Evolutionary conservation across 2,329 filamentous ascomycete genomes (phyloP).

Genomic region (Colletotrichum spaethianum): DNA sequence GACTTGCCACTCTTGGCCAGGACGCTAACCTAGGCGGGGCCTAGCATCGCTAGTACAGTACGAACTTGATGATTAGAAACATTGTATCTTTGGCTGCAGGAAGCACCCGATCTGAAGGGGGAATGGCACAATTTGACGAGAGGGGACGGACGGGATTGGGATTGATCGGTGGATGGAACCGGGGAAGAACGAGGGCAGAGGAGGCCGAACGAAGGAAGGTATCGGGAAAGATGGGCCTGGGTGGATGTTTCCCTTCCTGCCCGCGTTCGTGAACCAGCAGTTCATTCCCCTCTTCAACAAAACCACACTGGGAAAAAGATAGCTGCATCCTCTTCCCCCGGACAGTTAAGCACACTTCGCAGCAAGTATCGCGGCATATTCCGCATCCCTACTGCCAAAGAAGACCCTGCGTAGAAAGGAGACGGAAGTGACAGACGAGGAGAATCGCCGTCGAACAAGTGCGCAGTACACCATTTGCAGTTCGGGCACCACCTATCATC

Average conservation of each 20-base stretch:
- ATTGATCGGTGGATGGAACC: background rate
- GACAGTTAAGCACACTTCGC: background rate
- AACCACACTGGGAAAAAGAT: background rate
- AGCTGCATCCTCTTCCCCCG: background rate
- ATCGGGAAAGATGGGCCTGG: background rate
- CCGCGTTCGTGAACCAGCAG: background rate
- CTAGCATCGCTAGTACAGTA: slow-evolving; percentile 8
- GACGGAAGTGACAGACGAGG: background rate
- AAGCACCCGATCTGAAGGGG: slow-evolving; percentile 27
- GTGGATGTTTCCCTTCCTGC: background rate
- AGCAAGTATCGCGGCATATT: background rate
- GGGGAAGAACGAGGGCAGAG: background rate
- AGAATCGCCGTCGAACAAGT: background rate
- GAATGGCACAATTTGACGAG: background rate
- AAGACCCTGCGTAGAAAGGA: background rate
- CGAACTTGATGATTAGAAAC: background rate
- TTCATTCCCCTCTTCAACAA: background rate
- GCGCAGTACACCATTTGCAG: background rate
- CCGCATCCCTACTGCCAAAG: background rate
- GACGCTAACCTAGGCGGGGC: slow-evolving; percentile 18
- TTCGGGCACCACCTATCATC: background rate
- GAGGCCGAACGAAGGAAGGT: background rate
- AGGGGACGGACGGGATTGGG: background rate
- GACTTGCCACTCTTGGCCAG: background rate
- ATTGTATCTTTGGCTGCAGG: background rate